Conservation (phyloP, 345 rosid species). For the Eucalyptus shirleyi region DNA sequence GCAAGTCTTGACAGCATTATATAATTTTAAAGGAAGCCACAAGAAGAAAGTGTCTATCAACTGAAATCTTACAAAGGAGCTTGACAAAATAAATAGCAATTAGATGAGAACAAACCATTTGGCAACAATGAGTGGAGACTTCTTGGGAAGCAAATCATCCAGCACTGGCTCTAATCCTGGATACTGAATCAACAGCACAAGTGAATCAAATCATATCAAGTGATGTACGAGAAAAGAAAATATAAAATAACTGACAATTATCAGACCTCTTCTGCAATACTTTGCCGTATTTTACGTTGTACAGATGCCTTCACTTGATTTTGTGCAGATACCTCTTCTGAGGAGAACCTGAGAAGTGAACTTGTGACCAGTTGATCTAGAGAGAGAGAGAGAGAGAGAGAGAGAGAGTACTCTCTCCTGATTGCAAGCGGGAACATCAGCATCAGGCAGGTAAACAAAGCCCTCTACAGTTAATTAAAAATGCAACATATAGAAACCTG, state of each 20-base stretch:
- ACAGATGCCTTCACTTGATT: conserved; percentile 99
- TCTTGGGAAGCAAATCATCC: conserved; percentile 97
- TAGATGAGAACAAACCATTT: conserved; percentile 52
- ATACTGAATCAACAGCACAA: conserved; percentile 28
- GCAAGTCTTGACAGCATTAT: neutral
- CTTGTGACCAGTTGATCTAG: neutral
- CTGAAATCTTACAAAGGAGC: neutral
- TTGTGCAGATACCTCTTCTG: conserved; percentile 88
- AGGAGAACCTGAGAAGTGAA: conserved; percentile 48
- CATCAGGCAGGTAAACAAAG: neutral
- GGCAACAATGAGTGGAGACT: conserved; percentile 72
- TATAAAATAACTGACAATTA: neutral
- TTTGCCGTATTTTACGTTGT: conserved; percentile 88
- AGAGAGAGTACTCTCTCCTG: neutral
- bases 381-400: neutral
- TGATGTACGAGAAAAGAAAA: neutral
- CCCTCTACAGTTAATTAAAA: neutral
- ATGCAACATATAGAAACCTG: neutral
- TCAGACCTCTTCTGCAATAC: conserved; percentile 90
- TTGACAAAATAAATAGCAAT: neutral
- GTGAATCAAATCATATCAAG: neutral
- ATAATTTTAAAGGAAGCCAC: neutral
- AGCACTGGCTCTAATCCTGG: conserved; percentile 89
- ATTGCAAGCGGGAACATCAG: neutral
- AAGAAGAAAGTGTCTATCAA: neutral